Evolutionary conservation across 1,284 basidiomycete genomes (phyloP).

Genomic region (Apiotrichum laibachii): DNA sequence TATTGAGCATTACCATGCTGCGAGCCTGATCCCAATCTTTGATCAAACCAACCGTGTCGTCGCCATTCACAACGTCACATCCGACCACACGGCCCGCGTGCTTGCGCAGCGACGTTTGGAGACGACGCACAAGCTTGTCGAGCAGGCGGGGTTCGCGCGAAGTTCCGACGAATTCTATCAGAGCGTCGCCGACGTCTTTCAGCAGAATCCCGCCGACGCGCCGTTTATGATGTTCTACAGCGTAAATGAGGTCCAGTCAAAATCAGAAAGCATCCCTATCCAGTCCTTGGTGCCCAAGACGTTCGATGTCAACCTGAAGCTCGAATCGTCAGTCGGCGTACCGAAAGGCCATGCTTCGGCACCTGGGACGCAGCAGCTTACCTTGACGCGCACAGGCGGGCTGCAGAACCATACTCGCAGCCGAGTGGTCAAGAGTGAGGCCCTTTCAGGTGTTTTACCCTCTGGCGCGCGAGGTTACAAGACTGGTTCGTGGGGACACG

Average conservation of each 20-base stretch:
- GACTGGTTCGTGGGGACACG: not conserved
- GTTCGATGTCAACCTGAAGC: slow-evolving; percentile 7
- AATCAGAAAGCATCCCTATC: not conserved
- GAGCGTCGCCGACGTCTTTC: slow-evolving; percentile 27
- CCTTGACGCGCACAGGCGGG: not conserved
- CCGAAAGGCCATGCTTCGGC: slow-evolving; percentile 18
- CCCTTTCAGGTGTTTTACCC: not conserved
- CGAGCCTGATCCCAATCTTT: slow-evolving; percentile 38
- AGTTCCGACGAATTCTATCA: slow-evolving; percentile 30
- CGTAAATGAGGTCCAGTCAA: not conserved
- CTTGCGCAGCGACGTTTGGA: slow-evolving; percentile 33
- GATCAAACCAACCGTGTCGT: slow-evolving; percentile 22
- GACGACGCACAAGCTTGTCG: slow-evolving; percentile 36
- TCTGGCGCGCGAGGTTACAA: too few species aligned
- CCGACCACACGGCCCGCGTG: slow-evolving; percentile 34
- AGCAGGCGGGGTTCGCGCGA: slow-evolving; percentile 28
- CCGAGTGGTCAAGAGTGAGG: not conserved
- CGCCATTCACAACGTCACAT: slow-evolving; percentile 37
- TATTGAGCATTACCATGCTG: slow-evolving; percentile 39
- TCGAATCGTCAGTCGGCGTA: slow-evolving; percentile 23
- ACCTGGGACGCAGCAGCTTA: not conserved
- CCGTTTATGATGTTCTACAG: slow-evolving; percentile 42
- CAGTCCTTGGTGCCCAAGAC: not conserved
- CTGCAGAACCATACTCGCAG: not conserved
- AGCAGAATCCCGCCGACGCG: slow-evolving; percentile 35